Base-by-base conservation (phyloP, 2,329 filamentous ascomycete genomes). In the Lasiodiplodia citricola region DNA sequence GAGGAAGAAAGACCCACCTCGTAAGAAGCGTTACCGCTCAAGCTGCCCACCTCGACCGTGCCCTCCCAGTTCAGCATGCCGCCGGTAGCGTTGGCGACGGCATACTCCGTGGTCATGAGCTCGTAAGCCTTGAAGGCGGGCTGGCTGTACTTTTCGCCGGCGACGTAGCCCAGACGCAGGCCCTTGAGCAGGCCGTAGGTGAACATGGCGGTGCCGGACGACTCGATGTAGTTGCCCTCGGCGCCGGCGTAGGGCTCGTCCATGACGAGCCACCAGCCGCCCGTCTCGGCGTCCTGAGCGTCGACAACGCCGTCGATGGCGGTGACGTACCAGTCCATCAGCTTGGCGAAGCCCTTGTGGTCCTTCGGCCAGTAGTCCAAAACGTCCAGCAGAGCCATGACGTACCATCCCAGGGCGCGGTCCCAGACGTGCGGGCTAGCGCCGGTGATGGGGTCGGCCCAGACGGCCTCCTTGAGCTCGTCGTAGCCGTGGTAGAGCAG, bases 241-340 rank as follows among this genome's bases (percentile, higher is more conserved):
- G 69, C 73, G 7, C 77, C 76, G 11, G 75, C 81, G 67, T 85
- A 83, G 31, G 81, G 76, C 68, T 83, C 80, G 71, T 83, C 83
- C 83, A 89, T 86, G 54, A 89, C 79, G 64, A 88, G 77, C 84
- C 86, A 89, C 87, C 87, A 90, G 7, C 85, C 86, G 0, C 86
- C 85, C 5, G 75, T 79, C 44, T 44, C 66, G 7, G 72, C 71
- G 47, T 60, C 57, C 65, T 67, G 65, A 0, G 56, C 54, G 3
- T 44, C 55, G 3, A 67, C 35, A 21, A 67, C 31, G 55, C 65
- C 65, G 31, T 67, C 65, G 31, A 44, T 44, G 44, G 8, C 18
- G 0, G 82, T 80, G 0, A 86, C 76, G 3, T 80, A 76, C 1
- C 76, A 74, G 35, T 84, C 81, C 71, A 77, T 71, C 6, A 84